phyloP scores from a whole-genome alignment of 495 filamentous ascomycete genomes.

The Lentithecium fluviatile region DNA sequence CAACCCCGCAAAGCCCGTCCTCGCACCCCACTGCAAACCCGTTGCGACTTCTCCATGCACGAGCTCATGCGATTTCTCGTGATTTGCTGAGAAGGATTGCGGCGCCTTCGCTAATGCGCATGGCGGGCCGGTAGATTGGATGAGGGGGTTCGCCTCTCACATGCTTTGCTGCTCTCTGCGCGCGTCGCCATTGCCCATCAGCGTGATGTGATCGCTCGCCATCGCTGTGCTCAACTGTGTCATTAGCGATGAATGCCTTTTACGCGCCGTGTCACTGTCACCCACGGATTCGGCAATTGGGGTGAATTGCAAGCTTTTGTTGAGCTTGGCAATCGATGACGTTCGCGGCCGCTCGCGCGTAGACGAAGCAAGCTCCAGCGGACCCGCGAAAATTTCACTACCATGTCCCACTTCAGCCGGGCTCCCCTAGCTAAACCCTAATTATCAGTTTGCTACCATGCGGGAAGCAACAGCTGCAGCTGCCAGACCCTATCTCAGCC shows the following conservation, averaged over 20 bases:
- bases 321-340: not conserved
- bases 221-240: not conserved
- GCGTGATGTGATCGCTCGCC: conserved; percentile 21
- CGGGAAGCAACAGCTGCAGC: not conserved
- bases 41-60: conserved; percentile 5
- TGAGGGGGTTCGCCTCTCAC: not conserved
- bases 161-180: conserved; percentile 9
- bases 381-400: conserved; percentile 1
- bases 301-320: not conserved
- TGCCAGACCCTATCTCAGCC: not conserved
- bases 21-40: not conserved
- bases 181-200: conserved; percentile 13
- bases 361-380: not conserved
- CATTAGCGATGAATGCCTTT: too few species aligned
- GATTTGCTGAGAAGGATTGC: conserved; percentile 16
- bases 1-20: not conserved
- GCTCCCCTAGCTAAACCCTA: not conserved
- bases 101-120: conserved; percentile 23
- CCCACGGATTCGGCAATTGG: too few species aligned
- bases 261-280: too few species aligned
- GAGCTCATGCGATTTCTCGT: not conserved
- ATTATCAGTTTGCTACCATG: not conserved
- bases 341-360: not conserved
- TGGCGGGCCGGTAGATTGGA: conserved; percentile 3
- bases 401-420: not conserved